Evolutionary conservation across 208 protist genomes (phyloP).

Genomic region (Crithidia bombi): DNA sequence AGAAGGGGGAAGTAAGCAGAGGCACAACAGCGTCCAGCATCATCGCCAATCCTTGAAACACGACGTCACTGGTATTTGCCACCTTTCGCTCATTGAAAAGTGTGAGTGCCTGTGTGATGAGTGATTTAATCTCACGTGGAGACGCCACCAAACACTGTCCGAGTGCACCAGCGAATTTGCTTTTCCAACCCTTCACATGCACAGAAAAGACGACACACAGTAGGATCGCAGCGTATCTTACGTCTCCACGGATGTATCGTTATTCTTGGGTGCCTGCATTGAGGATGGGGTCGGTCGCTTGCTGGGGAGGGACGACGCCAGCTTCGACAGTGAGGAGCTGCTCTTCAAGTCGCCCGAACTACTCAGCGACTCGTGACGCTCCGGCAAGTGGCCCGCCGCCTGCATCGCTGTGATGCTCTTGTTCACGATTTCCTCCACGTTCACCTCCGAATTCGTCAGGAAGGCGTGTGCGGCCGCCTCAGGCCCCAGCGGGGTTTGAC

Average conservation of each 20-base stretch:
- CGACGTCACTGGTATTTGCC: no score
- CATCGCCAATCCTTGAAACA: no score
- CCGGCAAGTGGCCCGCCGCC: constrained; percentile 6
- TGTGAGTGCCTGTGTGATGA: no score
- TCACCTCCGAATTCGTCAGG: constrained; percentile 27
- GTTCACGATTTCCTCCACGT: constrained; percentile 43
- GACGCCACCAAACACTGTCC: no score
- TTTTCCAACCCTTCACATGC: neutral
- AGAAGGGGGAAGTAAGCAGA: no score
- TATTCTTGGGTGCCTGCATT: neutral
- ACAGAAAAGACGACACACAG: neutral
- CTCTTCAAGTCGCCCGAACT: constrained; percentile 5
- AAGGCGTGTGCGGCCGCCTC: constrained; percentile 12
- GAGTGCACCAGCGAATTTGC: no score
- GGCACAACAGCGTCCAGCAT: no score
- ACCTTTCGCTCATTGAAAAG: no score
- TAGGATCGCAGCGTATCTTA: neutral
- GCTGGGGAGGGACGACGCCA: constrained; percentile 6
- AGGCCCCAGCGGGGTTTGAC: constrained; percentile 22
- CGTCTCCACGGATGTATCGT: constrained; percentile 24
- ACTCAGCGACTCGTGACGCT: constrained; percentile 3
- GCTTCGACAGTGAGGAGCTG: constrained; percentile 3
- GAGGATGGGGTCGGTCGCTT: neutral
- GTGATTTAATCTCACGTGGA: no score
- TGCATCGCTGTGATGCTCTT: constrained; percentile 47